Conservation (phyloP, 306 rosid species). For the Sesbania bispinosa region DNA sequence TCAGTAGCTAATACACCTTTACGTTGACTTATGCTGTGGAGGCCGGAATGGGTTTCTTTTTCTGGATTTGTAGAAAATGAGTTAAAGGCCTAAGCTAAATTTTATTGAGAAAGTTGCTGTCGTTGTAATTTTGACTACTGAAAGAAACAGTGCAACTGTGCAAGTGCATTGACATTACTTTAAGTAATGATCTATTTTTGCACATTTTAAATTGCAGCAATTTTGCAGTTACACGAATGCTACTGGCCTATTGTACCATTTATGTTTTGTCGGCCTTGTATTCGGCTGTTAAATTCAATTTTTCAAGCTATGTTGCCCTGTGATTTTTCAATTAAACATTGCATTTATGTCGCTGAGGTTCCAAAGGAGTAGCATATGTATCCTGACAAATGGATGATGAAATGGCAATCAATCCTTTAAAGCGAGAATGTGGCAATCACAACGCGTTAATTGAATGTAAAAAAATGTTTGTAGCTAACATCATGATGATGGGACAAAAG, state of each 20-base stretch:
- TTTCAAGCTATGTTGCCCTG: neutral
- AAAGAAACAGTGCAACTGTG: neutral
- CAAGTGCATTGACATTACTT: neutral
- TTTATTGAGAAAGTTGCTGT: constrained; percentile 20
- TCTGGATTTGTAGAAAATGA: neutral
- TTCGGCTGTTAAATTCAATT: neutral
- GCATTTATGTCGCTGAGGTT: neutral
- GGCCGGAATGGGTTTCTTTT: neutral
- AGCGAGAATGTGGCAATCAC: neutral
- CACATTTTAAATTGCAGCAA: neutral
- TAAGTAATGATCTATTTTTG: neutral
- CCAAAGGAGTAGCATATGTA: neutral
- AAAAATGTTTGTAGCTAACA: neutral
- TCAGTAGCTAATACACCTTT: constrained; percentile 4
- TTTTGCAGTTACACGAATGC: neutral
- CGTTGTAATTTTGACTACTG: constrained; percentile 9
- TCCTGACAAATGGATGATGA: constrained; percentile 4
- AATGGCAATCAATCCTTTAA: constrained; percentile 8
- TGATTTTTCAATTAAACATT: neutral
- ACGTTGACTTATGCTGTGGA: neutral
- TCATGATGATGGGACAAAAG: constrained; percentile 52
- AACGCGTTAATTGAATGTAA: neutral
- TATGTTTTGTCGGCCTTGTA: neutral
- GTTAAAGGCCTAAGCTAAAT: constrained; percentile 24
- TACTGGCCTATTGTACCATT: neutral